Base-by-base conservation (phyloP, 441 rosid genomes). In the Gossypium lobatum region DNA sequence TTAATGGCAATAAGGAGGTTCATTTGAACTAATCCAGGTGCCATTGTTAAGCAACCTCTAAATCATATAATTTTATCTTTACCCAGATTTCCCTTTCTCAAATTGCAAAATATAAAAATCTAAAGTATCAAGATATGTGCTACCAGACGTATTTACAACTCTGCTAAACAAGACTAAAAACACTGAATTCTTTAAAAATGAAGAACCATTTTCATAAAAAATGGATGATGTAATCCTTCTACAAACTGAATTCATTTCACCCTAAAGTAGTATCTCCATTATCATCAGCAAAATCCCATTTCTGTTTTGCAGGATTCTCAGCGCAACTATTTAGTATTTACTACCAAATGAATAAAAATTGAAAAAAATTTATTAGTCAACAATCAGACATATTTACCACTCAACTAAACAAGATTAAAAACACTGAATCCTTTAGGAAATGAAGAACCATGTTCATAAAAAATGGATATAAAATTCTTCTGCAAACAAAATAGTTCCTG, bases 391-490 rank as follows among this genome's bases (percentile, higher is more conserved):
- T 42, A 11, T 64, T 21, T 20, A 45, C 54, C 21, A 64, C 34
- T 21, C 55, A 65, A 18, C 20, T 13, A 65, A 65, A 46, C 71
- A 66, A 66, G 39, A 66, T 66, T 45, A 14, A 66, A 21, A 21
- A 23, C 16, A 46, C 39, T 23, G 20, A 23, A 66, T 2, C 8
- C 37, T 45, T 23, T 21, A 18, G 20, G 39, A 64, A 39, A 31
- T 28, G 16, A 64, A 48, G 21, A 64, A 10, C 16, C 53, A 4
- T 63, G 21, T 34, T 17, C 46, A 7, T 9, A 3, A 37, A 11
- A 62, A 62, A 62, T 34, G 48, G 14, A 34, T 34, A 17, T 63
- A 64, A 10, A 64, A 64, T 64, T 7, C 25, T 64, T 18, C 17
- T 42, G 16, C 34, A 65, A 45, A 34, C 8, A 34, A 5, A 34